These are phyloP conservation scores for Silene noctiflora DNA, from an alignment of 179 eudicot species.

Conservation along the genomic window DNA sequence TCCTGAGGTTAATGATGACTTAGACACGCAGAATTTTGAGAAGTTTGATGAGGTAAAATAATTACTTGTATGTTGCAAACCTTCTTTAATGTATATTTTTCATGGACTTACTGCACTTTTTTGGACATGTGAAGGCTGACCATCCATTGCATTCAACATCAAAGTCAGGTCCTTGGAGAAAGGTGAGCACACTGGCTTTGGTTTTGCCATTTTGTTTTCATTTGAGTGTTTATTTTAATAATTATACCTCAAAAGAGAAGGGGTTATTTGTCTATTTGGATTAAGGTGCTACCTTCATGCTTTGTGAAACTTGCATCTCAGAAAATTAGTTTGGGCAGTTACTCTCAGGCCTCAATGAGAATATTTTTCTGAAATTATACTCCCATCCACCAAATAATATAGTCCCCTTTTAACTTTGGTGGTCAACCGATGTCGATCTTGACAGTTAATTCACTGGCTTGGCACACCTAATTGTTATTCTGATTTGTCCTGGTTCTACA, in stretches of 20 bases:
- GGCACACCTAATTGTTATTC: background rate
- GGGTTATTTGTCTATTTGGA: too few species aligned
- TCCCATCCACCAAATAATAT: background rate
- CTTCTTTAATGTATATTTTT: background rate
- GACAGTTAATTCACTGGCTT: background rate
- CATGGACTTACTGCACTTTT: slow-evolving; percentile 1
- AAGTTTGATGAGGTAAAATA: slow-evolving; percentile 87
- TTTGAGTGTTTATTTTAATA: background rate
- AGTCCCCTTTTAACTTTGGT: background rate
- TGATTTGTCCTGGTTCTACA: slow-evolving; percentile 32
- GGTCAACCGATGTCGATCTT: background rate
- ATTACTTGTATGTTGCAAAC: background rate
- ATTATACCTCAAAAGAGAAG: too few species aligned
- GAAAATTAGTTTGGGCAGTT: background rate
- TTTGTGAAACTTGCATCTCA: background rate
- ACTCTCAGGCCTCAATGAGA: background rate
- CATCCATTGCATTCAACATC: slow-evolving; percentile 44
- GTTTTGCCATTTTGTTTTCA: background rate
- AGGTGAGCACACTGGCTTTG: slow-evolving; percentile 38
- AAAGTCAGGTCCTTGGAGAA: slow-evolving; percentile 92
- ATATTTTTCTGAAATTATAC: background rate
- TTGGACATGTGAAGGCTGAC: slow-evolving; percentile 50
- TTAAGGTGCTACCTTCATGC: too few species aligned
- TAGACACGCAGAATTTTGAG: slow-evolving; percentile 93
- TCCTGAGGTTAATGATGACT: slow-evolving; percentile 93